phyloP scores from a whole-genome alignment of 257 asterid species.

The Solanum piurae region DNA sequence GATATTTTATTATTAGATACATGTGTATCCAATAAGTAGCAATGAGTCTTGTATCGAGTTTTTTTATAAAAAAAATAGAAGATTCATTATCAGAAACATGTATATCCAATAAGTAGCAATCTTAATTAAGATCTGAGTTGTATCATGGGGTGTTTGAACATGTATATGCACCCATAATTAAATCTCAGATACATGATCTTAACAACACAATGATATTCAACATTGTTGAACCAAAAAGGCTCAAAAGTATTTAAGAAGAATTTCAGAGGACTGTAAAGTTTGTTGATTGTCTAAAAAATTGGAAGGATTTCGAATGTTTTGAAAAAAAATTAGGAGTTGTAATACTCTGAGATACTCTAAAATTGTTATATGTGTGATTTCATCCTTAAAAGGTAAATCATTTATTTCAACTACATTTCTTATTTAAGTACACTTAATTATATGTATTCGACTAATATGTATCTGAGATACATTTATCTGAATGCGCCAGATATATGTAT shows the following conservation, averaged over 20 bases:
- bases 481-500: not conserved
- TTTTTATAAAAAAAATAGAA: too few species aligned
- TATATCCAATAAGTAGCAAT: not conserved
- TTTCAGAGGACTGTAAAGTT: not conserved
- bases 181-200: not conserved
- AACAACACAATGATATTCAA: not conserved
- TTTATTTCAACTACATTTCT: not conserved
- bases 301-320: not conserved
- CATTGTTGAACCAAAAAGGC: not conserved
- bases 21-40: not conserved
- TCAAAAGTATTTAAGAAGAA: not conserved
- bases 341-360: not conserved
- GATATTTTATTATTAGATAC: not conserved
- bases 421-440: too few species aligned
- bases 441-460: not conserved
- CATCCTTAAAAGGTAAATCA: not conserved
- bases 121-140: not conserved
- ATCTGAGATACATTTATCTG: not conserved
- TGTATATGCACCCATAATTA: not conserved
- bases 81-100: not conserved
- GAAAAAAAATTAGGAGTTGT: not conserved
- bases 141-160: not conserved
- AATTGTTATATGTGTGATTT: not conserved
- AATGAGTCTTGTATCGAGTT: not conserved
- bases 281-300: not conserved